Conservation (phyloP, 116 monocot species). For the Trichopus zeylanicus region DNA sequence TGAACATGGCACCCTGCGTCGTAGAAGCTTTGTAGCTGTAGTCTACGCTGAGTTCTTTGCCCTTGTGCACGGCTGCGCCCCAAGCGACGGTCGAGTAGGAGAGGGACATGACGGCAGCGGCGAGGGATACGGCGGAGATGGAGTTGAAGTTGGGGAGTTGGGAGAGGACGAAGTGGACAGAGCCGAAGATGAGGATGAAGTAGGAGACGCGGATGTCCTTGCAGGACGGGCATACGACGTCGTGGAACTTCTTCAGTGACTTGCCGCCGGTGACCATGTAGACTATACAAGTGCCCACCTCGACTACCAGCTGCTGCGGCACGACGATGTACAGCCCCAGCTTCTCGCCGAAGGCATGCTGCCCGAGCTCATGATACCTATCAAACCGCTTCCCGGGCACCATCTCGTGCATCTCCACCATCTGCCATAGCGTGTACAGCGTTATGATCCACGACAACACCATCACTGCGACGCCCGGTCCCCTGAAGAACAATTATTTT, state of each 20-base stretch:
- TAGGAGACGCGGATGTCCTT: conserved; percentile 29
- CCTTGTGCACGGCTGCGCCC: conserved; percentile 24
- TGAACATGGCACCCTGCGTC: conserved; percentile 8
- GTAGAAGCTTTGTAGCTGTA: conserved; percentile 16
- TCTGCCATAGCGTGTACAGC: conserved; percentile 56
- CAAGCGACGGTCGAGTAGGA: conserved; percentile 52
- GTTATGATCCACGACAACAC: conserved; percentile 51
- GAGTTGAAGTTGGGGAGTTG: conserved; percentile 53
- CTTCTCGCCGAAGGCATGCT: conserved; percentile 60
- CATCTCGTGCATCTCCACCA: conserved; percentile 68
- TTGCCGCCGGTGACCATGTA: conserved; percentile 60
- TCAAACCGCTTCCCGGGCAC: conserved; percentile 43
- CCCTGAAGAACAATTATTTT: conserved; percentile 20
- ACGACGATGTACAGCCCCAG: conserved; percentile 56
- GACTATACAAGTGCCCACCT: conserved; percentile 36
- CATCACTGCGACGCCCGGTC: conserved; percentile 30
- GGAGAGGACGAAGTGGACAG: conserved; percentile 37
- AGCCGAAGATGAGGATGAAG: conserved; percentile 63
- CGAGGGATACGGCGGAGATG: conserved; percentile 40
- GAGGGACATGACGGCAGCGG: conserved; percentile 59
- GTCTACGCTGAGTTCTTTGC: conserved; percentile 19
- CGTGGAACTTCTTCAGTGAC: conserved; percentile 49
- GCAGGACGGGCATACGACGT: conserved; percentile 29
- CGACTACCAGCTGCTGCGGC: conserved; percentile 51
- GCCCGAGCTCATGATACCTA: conserved; percentile 54